Percentiles rank a stretch among this genome's conserved stretches.
These are phyloP conservation scores for Heliocybe sulcata DNA, from an alignment of 1,284 basidiomycete genomes.

Conservation along the genomic window DNA sequence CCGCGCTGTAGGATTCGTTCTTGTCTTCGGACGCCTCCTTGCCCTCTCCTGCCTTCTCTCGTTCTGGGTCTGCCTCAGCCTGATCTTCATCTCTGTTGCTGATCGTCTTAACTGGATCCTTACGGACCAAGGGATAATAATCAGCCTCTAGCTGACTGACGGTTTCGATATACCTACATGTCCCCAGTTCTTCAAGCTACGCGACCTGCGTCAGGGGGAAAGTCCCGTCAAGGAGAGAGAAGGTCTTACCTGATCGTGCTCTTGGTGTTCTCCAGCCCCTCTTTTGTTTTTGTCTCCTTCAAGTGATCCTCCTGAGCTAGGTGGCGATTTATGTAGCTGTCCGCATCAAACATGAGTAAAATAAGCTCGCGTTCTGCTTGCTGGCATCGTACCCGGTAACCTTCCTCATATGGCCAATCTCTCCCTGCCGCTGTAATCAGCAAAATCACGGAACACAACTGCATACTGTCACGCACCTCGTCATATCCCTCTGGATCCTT, in stretches of 20 bases:
- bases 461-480: constrained; percentile 7
- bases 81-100: constrained; percentile 1
- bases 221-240: too few relatives aligned
- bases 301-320: constrained; percentile 22
- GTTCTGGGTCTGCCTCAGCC: background rate
- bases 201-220: too few relatives aligned
- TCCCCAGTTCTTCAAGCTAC: constrained; percentile 27
- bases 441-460: background rate
- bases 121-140: too few relatives aligned
- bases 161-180: constrained; percentile 24
- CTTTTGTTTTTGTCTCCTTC: constrained; percentile 27
- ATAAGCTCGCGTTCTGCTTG: too few relatives aligned
- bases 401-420: constrained; percentile 28
- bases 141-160: constrained; percentile 9
- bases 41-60: background rate
- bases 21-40: background rate
- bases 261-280: constrained; percentile 25
- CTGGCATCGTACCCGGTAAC: constrained; percentile 22
- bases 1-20: background rate
- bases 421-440: constrained; percentile 13
- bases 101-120: background rate
- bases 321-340: constrained; percentile 24
- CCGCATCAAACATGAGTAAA: constrained; percentile 1
- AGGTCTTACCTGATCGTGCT: constrained; percentile 19
- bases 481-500: constrained; percentile 25